phyloP scores from a whole-genome alignment of 495 filamentous ascomycete genomes.

The Hypoxylon perforatum region DNA sequence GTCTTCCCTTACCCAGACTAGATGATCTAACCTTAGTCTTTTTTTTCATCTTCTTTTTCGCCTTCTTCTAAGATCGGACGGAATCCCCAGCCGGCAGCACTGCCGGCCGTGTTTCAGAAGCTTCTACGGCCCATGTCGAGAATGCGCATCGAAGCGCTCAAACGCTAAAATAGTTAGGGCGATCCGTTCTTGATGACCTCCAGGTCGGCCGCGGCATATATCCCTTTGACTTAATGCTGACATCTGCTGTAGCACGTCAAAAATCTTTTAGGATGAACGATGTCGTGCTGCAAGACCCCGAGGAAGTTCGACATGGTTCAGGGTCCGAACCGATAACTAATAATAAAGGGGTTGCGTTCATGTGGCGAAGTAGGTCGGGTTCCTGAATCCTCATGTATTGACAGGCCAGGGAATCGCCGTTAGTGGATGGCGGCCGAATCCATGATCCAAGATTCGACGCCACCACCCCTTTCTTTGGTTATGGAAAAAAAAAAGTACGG shows the following conservation, averaged over 20 bases:
- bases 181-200: conserved; percentile 32
- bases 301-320: conserved; percentile 42
- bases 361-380: conserved; percentile 39
- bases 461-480: conserved; percentile 8
- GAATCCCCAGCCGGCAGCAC: conserved; percentile 39
- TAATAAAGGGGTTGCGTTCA: conserved; percentile 40
- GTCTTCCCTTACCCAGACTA: conserved; percentile 17
- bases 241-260: conserved; percentile 39
- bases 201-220: conserved; percentile 34
- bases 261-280: conserved; percentile 33
- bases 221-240: conserved; percentile 35
- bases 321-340: conserved; percentile 36
- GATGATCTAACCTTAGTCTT: too few species aligned
- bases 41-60: conserved; percentile 4
- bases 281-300: conserved; percentile 40
- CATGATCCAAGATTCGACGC: conserved; percentile 7
- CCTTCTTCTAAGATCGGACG: conserved; percentile 36
- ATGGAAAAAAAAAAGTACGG: too few species aligned
- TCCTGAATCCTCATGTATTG: conserved; percentile 38
- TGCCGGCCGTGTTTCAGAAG: conserved; percentile 41
- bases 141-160: conserved; percentile 40
- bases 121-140: conserved; percentile 42
- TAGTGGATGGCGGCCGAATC: conserved; percentile 15
- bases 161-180: conserved; percentile 42
- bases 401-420: conserved; percentile 32